Base-by-base conservation (phyloP, 257 asterid genomes). In the Capsicum chinense region DNA sequence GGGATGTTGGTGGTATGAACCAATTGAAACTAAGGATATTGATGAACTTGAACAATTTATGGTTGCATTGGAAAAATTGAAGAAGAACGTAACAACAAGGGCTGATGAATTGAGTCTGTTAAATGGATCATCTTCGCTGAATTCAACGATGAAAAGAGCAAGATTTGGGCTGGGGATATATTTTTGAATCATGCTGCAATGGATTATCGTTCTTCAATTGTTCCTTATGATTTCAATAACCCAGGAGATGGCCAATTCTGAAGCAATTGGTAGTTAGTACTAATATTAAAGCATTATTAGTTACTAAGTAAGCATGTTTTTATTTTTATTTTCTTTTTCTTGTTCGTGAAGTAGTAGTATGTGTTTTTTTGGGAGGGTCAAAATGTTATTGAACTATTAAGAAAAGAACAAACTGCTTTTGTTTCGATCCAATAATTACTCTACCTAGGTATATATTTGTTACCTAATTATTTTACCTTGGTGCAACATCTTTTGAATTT, bases 1-100 rank as follows among this genome's bases (percentile, higher is more conserved):
- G 15, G 87, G 12, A 2, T 83, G 17, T 33, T 91, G 92, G 94
- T 90, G 93, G 94, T 86, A 89, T 19, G 80, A 81, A 15, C 84
- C 86, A 9, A 63, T 83, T 44, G 91, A 88, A 16, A 63, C 82
- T 4, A 16, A 86, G 89, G 89, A 83, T n/a, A 3, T 91, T 79
- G 88, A 88, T 19, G 91, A 90, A 68, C 88, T 92, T 80, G 89
- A 91, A 84, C 89, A 84, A 7, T 90, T 76, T 33, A 56, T 33
- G 21, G 79, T 64, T 15, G 88, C 88, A 2, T 35, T 91, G 87
- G 89, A 84, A 15, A 83, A n/a, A 15, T 52, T 92, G 88, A 84
- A 74, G 83, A 80, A 67, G 52, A 90, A 87, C 12, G 88, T 89
- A 42, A 16, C 50, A 13, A 59, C 60, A 35, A 80, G 83, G 68